Evolutionary conservation across 2,329 filamentous ascomycete genomes (phyloP), one percentile per base, ranked within the genome.

Genomic region (Aurifilum marmelostoma): DNA sequence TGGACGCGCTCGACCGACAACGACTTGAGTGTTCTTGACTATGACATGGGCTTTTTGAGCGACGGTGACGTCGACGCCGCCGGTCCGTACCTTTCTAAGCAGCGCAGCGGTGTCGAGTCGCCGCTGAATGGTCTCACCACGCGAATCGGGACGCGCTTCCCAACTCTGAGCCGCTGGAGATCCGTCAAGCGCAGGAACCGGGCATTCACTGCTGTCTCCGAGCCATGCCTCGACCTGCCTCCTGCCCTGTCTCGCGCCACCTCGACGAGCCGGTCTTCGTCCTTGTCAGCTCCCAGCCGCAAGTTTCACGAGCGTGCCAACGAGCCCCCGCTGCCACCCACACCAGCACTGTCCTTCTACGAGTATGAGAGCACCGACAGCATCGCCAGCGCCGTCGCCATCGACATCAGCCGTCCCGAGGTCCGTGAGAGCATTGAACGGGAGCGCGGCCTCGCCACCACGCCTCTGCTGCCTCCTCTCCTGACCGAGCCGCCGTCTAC

Each of bases 381-480:
- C 73, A 79, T 89, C 50, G 83, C 83, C 4, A 78, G 79, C 27
- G 80, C 85, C 7, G 81, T 87, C 50, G 84, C 89, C 62, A 82
- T 86, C 50, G 84, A 89, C 62, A 82, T 86, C 41, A 83, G 85
- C 58, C 83, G 83, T 67, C 83, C 84, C 50, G 88, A 82, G 79
- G 67, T 71, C 74, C 82, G 78, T 73, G 82, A 74, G 76, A 88
- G 74, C 79, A 87, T 80, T 79, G 88, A 81, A 81, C 89, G 81
- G 77, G 89, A 81, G 81, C 85, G 87, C 63, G 80, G 81, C 58
- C 76, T 92, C 73, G 91, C 92, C 0, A 91, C 91, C 4, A 97
- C 94, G 2, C 95, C 94, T 52, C 85, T 97, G 9, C 84, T 97
- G 2, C 94, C 94, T 9, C 94, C 94, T 0, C 84, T 96, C 47